A percentile compares a stretch with the other conserved stretches of the same genome.
phyloP scores from a whole-genome alignment of 441 rosid species.

The Isatis lusitanica region DNA sequence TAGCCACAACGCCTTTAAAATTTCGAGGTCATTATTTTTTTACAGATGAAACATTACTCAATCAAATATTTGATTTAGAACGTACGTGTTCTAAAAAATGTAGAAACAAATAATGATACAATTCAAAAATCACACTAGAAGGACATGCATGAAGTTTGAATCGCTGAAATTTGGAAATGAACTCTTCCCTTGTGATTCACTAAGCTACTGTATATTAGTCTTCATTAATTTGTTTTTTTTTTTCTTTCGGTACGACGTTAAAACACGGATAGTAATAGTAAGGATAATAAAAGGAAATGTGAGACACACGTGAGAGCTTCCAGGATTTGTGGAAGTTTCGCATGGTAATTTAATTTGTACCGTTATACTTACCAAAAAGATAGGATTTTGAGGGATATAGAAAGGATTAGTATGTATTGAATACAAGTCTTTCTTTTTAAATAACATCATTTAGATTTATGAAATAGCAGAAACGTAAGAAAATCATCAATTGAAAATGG shows the following conservation, averaged over 20 bases:
- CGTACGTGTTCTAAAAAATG: neutral
- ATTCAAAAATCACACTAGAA: neutral
- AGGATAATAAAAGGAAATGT: constrained; percentile 1
- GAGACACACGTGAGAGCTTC: constrained; percentile 24
- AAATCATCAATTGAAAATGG: neutral
- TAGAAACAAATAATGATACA: neutral
- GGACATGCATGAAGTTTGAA: neutral
- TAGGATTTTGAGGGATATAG: constrained; percentile 1
- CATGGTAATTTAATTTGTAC: neutral
- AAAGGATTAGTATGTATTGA: neutral
- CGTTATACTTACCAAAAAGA: neutral
- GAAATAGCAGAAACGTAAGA: neutral
- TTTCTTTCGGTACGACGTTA: neutral
- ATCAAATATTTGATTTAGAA: neutral
- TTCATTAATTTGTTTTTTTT: neutral
- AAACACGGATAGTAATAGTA: neutral
- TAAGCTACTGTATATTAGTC: neutral
- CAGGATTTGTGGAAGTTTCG: constrained; percentile 27
- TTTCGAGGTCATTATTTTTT: neutral
- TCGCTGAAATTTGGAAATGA: neutral
- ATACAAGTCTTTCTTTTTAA: neutral
- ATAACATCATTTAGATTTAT: neutral
- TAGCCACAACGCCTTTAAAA: neutral
- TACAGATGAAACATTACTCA: neutral
- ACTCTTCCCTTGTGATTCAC: neutral